Evolutionary conservation across 2,329 filamentous ascomycete species (phyloP).

Genomic region (Trichoderma cornu-damae): DNA sequence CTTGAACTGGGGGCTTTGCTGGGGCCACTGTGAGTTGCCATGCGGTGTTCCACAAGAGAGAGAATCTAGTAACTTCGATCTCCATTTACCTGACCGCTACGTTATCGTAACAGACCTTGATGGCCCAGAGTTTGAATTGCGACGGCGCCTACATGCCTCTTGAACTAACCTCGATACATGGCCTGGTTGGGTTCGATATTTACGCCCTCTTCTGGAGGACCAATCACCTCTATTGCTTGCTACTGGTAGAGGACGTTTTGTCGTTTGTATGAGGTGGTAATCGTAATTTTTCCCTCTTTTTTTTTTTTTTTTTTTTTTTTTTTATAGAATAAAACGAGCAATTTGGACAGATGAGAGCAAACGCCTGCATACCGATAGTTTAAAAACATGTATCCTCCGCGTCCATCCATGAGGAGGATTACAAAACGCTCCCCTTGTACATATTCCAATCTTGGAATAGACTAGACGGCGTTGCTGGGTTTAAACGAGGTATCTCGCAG

Average conservation of each 20-base stretch:
- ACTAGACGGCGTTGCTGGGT: neutral
- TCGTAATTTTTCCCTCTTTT: too few relatives aligned
- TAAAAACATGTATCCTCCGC: neutral
- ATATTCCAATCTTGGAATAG: neutral
- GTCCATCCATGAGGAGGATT: neutral
- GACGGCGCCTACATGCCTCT: neutral
- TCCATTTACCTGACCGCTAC: constrained; percentile 3
- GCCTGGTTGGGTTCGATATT: neutral
- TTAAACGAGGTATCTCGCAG: neutral
- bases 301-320: too few relatives aligned
- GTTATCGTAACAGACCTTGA: constrained; percentile 13
- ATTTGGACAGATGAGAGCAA: neutral
- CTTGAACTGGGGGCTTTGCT: neutral
- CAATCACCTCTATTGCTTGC: neutral
- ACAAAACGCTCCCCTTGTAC: neutral
- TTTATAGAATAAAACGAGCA: neutral
- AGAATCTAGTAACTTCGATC: neutral
- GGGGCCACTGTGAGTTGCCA: constrained; percentile 4
- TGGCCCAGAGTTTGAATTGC: constrained; percentile 2
- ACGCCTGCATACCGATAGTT: neutral
- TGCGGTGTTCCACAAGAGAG: constrained; percentile 11
- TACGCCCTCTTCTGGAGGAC: neutral
- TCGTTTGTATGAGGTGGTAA: neutral
- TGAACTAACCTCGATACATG: neutral
- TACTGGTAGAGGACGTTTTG: neutral